Base-by-base conservation (phyloP, 768 basidiomycete genomes). In the Ephemerocybe angulata region DNA sequence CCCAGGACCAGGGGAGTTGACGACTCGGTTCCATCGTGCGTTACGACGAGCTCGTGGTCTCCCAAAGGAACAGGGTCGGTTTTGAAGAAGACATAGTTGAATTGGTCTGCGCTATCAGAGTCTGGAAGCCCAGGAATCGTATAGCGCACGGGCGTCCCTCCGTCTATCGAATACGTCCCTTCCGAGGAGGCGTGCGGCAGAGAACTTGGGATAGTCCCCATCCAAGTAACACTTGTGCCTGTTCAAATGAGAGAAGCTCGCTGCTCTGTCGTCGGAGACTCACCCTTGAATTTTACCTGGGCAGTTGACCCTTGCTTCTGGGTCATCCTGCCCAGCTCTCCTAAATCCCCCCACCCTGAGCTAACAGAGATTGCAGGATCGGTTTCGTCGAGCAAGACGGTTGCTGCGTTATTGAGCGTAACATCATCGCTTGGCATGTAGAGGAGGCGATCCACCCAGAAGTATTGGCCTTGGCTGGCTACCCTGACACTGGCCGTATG, bases 401-500 rank as follows among this genome's bases (percentile, higher is more conserved):
- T 38, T 4, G 63, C 40, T 17, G 58, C 58, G 19, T 57, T 50
- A 21, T 58, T 51, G 33, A 46, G 57, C 19, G 54, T 33, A 6
- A 51, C 57, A 29, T 48, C 55, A 30, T 47, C 17, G 6, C 63
- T 63, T 0, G 69, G 67, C 8, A 59, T 60, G 47, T 67, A 70
- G 2, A 37, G 27, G n/a, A 72, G 52, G n/a, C 65, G 63, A 53
- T 72, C 71, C 19, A 70, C 56, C 56, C 62, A 70, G 59, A 72
- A 70, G 2, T 59, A 38, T 35, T 55, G 62, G 7, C 66, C 65
- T 17, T 57, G 55, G 37, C 65, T 66, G 21, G 55, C 56, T 17
- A 65, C 66, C 28, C 65, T 62, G 30, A 72, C 53, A 1, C 59
- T 67, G 10, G 72, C 46, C 4, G 49, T 54, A 50, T 74, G 72